Evolutionary conservation across 176 grass and related monocot species (phyloP).

Genomic region (Rhynchospora tenuis): DNA sequence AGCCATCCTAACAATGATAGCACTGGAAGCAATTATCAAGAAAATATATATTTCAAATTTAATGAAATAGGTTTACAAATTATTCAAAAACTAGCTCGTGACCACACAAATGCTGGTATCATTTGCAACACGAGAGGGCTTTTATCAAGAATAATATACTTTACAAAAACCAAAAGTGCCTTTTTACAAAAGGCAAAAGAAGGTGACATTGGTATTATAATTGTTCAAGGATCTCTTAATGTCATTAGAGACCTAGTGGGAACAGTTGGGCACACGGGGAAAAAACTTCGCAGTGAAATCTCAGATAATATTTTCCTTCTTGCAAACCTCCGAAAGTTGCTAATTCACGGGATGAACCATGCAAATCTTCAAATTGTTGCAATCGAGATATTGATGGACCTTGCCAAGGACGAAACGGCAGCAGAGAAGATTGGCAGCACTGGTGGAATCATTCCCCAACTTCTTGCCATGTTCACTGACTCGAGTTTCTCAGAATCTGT

Average conservation of each 20-base stretch:
- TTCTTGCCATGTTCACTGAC: constrained; percentile 15
- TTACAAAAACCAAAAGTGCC: not conserved
- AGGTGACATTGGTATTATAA: not conserved
- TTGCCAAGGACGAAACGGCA: constrained; percentile 9
- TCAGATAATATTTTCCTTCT: constrained; percentile 27
- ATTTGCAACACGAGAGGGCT: constrained; percentile 8
- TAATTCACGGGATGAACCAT: constrained; percentile 19
- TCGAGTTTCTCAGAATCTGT: too few species aligned
- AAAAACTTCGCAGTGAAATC: constrained; percentile 9
- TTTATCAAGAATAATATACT: constrained; percentile 22
- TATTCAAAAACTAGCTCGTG: constrained; percentile 18
- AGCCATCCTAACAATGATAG: too few species aligned
- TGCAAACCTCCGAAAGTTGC: constrained; percentile 20
- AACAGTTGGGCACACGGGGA: constrained; percentile 19
- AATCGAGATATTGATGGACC: constrained; percentile 22
- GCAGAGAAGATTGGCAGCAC: constrained; percentile 24
- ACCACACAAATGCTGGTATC: constrained; percentile 16
- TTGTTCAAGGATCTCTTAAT: constrained; percentile 14
- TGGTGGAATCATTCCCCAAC: constrained; percentile 12
- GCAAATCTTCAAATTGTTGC: constrained; percentile 16
- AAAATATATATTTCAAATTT: not conserved
- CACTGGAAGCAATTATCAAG: not conserved
- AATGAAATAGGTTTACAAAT: constrained; percentile 7
- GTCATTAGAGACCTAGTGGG: constrained; percentile 11
- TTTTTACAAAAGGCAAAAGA: not conserved